These are phyloP conservation scores for Sclerotinia glacialis DNA, from an alignment of 2,329 filamentous ascomycete genomes.

Conservation along the genomic window DNA sequence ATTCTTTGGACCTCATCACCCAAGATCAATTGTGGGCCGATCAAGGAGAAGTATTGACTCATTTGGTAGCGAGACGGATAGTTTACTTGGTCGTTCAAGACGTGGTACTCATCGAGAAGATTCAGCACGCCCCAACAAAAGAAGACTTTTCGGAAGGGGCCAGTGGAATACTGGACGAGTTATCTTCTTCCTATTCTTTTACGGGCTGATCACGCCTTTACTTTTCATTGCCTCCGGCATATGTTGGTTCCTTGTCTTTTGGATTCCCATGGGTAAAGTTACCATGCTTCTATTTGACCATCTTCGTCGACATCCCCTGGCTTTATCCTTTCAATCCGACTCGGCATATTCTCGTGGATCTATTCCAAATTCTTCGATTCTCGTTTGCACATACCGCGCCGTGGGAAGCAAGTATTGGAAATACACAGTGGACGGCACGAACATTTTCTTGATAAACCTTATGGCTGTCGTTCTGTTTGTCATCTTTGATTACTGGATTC, in stretches of 20 bases:
- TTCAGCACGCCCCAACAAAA: conserved; percentile 58
- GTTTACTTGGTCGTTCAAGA: conserved; percentile 69
- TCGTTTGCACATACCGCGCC: conserved; percentile 95
- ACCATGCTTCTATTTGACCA: conserved; percentile 88
- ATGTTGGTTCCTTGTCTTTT: conserved; percentile 97
- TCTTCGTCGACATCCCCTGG: conserved; percentile 85
- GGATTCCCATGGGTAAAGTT: conserved; percentile 97
- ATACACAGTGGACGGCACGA: conserved; percentile 96
- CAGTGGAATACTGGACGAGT: conserved; percentile 94
- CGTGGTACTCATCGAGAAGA: conserved; percentile 47
- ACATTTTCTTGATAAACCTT: conserved; percentile 98
- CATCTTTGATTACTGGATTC: conserved; percentile 85
- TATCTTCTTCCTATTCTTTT: conserved; percentile 95
- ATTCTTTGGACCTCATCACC: conserved; percentile 81
- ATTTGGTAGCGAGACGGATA: conserved; percentile 75
- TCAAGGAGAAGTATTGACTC: conserved; percentile 89
- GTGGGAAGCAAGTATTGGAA: conserved; percentile 98
- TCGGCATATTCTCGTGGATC: conserved; percentile 69
- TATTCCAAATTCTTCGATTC: conserved; percentile 75
- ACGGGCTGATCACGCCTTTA: conserved; percentile 82
- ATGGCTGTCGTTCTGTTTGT: conserved; percentile 91
- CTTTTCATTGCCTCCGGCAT: conserved; percentile 81
- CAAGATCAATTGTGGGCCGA: conserved; percentile 78
- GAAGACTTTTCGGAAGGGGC: conserved; percentile 87
- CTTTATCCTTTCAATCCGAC: conserved; percentile 89